Percentiles rank a stretch among this genome's conserved stretches.
phyloP scores from a whole-genome alignment of 306 rosid species.

The Rosa multiflora region DNA sequence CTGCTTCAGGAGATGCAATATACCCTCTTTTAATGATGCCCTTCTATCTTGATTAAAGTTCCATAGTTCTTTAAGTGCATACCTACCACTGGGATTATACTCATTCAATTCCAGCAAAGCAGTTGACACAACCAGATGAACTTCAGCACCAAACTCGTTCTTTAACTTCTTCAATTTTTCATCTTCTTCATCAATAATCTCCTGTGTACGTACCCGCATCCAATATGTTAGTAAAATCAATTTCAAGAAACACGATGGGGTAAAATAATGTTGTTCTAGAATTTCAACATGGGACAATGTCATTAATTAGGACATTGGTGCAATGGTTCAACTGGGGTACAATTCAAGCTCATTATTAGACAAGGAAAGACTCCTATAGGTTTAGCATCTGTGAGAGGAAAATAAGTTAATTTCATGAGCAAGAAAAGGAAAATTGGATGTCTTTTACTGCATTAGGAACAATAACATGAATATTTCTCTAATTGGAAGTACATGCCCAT shows the following conservation, averaged over 20 bases:
- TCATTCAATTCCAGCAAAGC: slow-evolving; percentile 60
- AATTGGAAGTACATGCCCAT: neutral
- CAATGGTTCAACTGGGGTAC: neutral
- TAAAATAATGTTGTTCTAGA: neutral
- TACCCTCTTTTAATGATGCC: slow-evolving; percentile 55
- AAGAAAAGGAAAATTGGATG: too few relatives aligned
- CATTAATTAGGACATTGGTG: neutral
- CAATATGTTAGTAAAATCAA: neutral
- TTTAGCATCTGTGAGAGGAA: neutral
- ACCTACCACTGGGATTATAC: slow-evolving; percentile 68
- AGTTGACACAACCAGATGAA: slow-evolving; percentile 32
- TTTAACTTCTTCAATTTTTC: slow-evolving; percentile 41
- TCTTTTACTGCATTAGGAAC: neutral
- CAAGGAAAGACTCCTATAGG: neutral
- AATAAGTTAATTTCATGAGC: too few relatives aligned
- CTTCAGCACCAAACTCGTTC: slow-evolving; percentile 47
- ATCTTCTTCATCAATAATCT: slow-evolving; percentile 50
- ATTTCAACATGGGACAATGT: neutral
- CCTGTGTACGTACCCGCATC: slow-evolving; percentile 31
- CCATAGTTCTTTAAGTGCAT: slow-evolving; percentile 47
- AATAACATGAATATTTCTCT: neutral
- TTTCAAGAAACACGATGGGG: neutral
- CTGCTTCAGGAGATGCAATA: slow-evolving; percentile 29
- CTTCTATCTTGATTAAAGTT: slow-evolving; percentile 45
- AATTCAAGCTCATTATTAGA: neutral